Base-by-base conservation (phyloP, 2,329 filamentous ascomycete genomes). In the Penicillium crustosum region DNA sequence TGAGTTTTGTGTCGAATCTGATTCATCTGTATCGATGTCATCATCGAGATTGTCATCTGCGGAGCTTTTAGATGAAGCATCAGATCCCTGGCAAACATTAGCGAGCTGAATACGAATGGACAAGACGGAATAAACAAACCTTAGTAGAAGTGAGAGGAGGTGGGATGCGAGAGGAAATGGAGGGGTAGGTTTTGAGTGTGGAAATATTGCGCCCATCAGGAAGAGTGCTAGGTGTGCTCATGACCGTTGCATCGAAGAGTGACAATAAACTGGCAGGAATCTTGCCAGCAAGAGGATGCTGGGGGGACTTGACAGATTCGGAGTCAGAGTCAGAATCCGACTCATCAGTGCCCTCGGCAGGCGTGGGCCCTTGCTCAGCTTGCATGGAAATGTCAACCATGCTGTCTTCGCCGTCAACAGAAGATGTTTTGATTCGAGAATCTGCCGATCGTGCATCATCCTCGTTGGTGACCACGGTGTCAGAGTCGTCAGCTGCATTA, bases 331-430 rank as follows among this genome's bases (percentile, higher is more conserved):
- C 49, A 19, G 55, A 53, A 9, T 68, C 56, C 25, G 61, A 64
- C 6, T 49, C 45, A 10, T 67, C 61, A 13, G 50, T 48, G 25
- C 59, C 55, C 25, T 67, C 61, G 10, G 61, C 56, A 13, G 63
- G 60, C 44, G 66, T 64, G 9, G 60, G 41, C 44, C 58, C 45
- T 57, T 82, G 78, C 2, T 79, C 78, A 66, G 91, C 88, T 53
- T 86, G 87, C 88, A 97, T 93, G 0, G 89, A 90, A 17, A 99
- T 87, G 70, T 97, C 90, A 6, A 97, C 90, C 68, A 97, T 86
- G 60, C 91, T 91, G 60, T 97, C 93, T 72, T 97, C 93, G 10
- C 91, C 90, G 71, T 93, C 88, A 2, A 96, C 84, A 3, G 93
- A 96, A 29, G 86, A 83, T 44, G 91, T 88, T 57, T 88, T 84